phyloP scores from a whole-genome alignment of 2,329 filamentous ascomycete species.

The Hirsutella rhossiliensis region DNA sequence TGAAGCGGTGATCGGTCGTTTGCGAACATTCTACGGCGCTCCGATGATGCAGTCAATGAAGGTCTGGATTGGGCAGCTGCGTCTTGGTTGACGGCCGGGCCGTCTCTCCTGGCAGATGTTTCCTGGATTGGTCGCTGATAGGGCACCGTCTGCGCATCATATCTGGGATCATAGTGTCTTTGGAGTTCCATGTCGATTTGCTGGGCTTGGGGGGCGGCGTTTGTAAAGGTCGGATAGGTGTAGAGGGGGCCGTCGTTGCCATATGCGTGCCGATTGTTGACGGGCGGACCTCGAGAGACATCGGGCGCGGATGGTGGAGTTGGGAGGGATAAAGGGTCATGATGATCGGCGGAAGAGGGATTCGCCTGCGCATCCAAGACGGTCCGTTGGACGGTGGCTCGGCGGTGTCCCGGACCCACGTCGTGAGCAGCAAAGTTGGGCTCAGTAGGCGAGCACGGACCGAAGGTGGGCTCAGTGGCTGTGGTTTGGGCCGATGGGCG shows the following conservation, averaged over 20 bases:
- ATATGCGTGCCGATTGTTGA: conserved; percentile 41
- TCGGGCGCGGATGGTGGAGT: conserved; percentile 41
- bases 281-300: conserved; percentile 45
- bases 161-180: conserved; percentile 12
- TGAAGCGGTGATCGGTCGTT: conserved; percentile 83
- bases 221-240: conserved; percentile 7
- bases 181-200: conserved; percentile 2
- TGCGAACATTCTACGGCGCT: conserved; percentile 51
- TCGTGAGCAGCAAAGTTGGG: conserved; percentile 38
- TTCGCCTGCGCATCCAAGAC: conserved; percentile 16
- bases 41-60: conserved; percentile 24
- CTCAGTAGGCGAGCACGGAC: conserved; percentile 41
- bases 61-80: conserved; percentile 18
- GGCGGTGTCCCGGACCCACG: conserved; percentile 43
- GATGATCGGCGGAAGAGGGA: conserved; percentile 3
- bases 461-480: conserved; percentile 44
- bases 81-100: conserved; percentile 9
- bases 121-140: conserved; percentile 9
- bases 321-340: background rate
- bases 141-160: conserved; percentile 1
- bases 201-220: conserved; percentile 5
- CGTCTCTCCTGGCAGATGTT: conserved; percentile 10
- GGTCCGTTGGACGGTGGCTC: conserved; percentile 28
- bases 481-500: conserved; percentile 44
- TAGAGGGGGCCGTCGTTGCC: conserved; percentile 14